phyloP scores from a whole-genome alignment of 148 eudicot genomes.

The Rhododendron mucronatum region DNA sequence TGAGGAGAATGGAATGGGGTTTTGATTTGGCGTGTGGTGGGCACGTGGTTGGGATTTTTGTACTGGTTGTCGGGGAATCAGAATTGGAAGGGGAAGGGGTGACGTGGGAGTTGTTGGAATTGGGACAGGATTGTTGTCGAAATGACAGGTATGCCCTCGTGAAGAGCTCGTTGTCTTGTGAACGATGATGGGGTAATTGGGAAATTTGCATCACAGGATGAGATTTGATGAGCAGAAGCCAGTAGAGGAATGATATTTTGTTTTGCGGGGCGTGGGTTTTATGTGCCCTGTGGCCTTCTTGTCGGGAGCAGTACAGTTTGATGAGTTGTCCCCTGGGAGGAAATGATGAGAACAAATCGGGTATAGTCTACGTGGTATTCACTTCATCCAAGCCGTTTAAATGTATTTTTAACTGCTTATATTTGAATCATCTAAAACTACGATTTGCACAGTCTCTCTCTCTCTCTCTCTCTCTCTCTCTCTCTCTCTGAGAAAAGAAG shows the following conservation, averaged over 20 bases:
- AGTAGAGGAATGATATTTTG: background rate
- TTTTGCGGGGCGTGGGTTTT: slow-evolving; percentile 2
- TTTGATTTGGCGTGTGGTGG: slow-evolving; percentile 1
- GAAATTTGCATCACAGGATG: background rate
- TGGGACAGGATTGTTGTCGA: background rate
- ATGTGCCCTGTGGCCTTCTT: background rate
- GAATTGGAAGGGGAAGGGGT: background rate
- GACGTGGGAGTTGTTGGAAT: background rate
- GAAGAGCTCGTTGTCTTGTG: background rate
- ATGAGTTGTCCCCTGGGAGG: background rate
- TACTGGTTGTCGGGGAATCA: slow-evolving; percentile 4
- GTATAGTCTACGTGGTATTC: too few species aligned
- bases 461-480: too few species aligned
- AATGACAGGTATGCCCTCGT: background rate
- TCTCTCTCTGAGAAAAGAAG: too few species aligned
- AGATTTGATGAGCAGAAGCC: background rate
- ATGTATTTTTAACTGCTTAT: accelerated
- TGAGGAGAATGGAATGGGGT: too few species aligned
- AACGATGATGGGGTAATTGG: background rate
- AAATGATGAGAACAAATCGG: background rate
- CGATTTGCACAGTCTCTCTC: too few species aligned
- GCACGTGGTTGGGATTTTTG: background rate
- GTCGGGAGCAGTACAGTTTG: background rate
- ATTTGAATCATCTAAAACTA: too few species aligned
- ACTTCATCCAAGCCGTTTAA: too few species aligned